Evolutionary conservation across 75 land plant genomes (phyloP).

Genomic region (Gnetum montanum): DNA sequence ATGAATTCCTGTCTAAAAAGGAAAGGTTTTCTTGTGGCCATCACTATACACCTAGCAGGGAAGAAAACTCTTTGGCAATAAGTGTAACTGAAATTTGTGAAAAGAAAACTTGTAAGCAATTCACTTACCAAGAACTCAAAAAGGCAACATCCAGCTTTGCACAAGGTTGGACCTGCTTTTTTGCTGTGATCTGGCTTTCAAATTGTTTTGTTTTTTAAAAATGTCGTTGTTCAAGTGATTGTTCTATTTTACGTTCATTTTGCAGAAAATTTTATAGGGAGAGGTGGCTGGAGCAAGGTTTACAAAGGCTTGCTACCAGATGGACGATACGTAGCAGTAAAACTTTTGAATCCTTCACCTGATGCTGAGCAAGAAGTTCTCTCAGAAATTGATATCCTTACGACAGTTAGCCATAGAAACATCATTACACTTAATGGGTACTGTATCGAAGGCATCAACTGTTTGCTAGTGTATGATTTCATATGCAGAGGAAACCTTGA

Average conservation of each 20-base stretch:
- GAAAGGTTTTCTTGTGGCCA: conserved; percentile 1
- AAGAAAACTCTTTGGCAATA: conserved; percentile 16
- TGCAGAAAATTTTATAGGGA: conserved; percentile 79
- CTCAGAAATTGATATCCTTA: conserved; percentile 45
- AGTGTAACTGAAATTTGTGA: conserved; percentile 49
- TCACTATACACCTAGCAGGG: neutral
- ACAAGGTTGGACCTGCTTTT: conserved; percentile 40
- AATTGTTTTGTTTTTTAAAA: neutral
- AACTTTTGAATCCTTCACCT: conserved; percentile 38
- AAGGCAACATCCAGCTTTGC: conserved; percentile 65
- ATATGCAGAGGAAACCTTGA: conserved; percentile 81
- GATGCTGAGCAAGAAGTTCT: conserved; percentile 38
- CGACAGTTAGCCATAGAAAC: conserved; percentile 25
- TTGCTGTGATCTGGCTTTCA: too few species aligned
- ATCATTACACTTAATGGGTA: conserved; percentile 50
- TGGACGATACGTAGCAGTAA: conserved; percentile 44
- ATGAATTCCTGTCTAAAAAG: neutral
- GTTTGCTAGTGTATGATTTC: conserved; percentile 76
- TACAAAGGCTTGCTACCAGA: conserved; percentile 37
- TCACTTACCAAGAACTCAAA: conserved; percentile 51
- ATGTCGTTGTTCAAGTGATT: neutral
- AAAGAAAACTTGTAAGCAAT: conserved; percentile 49
- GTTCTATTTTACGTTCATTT: neutral
- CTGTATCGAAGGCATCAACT: conserved; percentile 35
- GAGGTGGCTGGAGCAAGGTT: conserved; percentile 56